Base-by-base conservation (phyloP, 768 basidiomycete species). In the Boletus sensibilis region DNA sequence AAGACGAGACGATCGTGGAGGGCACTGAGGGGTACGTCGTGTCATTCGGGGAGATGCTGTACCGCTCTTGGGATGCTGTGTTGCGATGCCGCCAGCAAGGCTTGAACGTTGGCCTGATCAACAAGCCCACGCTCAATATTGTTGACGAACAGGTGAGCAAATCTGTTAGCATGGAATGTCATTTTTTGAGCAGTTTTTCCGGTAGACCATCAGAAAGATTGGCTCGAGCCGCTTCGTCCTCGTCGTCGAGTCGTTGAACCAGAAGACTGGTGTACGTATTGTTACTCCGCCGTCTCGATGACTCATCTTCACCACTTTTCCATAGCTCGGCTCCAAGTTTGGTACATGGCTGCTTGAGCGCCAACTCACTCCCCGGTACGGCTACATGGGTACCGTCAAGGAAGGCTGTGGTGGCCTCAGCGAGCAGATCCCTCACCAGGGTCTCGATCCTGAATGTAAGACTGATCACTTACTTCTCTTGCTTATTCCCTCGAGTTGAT, bases 301-400 rank as follows among this genome's bases (percentile, higher is more conserved):
- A 18, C 34, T 2, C 11, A 3, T 40, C 7, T 13, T 56, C 39
- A 49, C n/a, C 20, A 1, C 52, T 11, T 7, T 18, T 21, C 6
- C 23, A 14, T 34, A 82, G 77, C 87, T 92, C 64, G 90, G 90
- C 40, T 88, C 87, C 41, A 90, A 87, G 73, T 88, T 82, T 65
- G 92, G 92, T 23, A 91, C 91, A 0, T 94, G 90, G 90, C 78
- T 93, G 31, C 77, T 94, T 23, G 91, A 93, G 72, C 87, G 92
- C 62, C 75, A 79, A 63, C 82, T 93, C 56, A 87, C 88, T 13
- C 92, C 92, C 41, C 87, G 80, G 66, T 94, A 87, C 66, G 84
- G 79, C 14, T 91, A 93, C 77, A 86, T 94, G 75, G 90, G 90
- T 56, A 83, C 83, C 21, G 81, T 79, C 51, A 89, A 87, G 76